phyloP scores from a whole-genome alignment of 2,329 filamentous ascomycete species.

The Mollisiaceae sp. region DNA sequence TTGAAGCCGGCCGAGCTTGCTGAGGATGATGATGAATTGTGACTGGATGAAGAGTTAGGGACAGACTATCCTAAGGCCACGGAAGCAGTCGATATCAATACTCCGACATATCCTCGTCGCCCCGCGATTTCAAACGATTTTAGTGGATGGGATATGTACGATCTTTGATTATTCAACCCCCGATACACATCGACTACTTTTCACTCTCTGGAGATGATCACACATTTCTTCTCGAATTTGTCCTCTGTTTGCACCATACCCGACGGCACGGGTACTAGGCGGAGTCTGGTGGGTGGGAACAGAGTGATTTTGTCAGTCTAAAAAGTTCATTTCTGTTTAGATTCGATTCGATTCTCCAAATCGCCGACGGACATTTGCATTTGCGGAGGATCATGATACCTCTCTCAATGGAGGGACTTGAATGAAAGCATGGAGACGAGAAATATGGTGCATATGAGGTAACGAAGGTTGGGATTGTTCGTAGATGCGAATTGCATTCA shows the following conservation, averaged over 20 bases:
- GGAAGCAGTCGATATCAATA: conserved; percentile 18
- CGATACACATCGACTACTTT: conserved; percentile 16
- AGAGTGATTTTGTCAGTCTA: conserved; percentile 38
- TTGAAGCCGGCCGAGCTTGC: conserved; percentile 98
- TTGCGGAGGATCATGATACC: conserved; percentile 34
- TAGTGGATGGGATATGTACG: conserved; percentile 72
- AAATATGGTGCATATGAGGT: conserved; percentile 20
- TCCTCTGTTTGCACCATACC: conserved; percentile 32
- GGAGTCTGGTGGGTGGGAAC: conserved; percentile 35
- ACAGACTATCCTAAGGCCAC: conserved; percentile 52
- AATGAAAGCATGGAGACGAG: conserved; percentile 28
- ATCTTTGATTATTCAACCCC: conserved; percentile 49
- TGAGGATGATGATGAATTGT: conserved; percentile 83
- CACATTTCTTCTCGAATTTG: conserved; percentile 27
- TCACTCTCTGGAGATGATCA: conserved; percentile 36
- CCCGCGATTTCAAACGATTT: conserved; percentile 44
- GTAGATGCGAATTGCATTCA: conserved; percentile 25
- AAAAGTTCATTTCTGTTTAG: conserved; percentile 41
- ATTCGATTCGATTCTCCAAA: conserved; percentile 35
- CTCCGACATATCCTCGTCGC: conserved; percentile 27
- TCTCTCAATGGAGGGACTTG: conserved; percentile 26
- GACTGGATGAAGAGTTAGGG: conserved; percentile 75
- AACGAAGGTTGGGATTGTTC: conserved; percentile 25
- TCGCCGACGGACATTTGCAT: conserved; percentile 36
- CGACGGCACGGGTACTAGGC: conserved; percentile 24